Conservation (phyloP, 2,329 filamentous ascomycete species). For the Geosmithia putterillii region DNA sequence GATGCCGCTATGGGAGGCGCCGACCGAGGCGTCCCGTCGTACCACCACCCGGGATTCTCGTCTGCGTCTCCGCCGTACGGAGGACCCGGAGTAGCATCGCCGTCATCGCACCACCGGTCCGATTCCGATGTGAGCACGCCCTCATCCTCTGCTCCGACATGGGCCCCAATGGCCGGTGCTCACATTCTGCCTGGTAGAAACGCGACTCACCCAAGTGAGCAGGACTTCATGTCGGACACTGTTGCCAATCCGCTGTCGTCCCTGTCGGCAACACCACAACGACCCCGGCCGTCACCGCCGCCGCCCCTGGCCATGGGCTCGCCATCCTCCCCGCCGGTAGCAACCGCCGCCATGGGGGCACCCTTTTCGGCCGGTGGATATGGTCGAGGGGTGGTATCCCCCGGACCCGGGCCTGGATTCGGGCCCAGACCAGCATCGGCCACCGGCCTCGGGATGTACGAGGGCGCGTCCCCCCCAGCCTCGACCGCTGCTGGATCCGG, state of each 20-base stretch:
- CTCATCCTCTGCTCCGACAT: neutral
- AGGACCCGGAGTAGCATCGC: neutral
- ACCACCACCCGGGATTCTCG: neutral
- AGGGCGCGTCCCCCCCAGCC: no score
- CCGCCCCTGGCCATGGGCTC: no score
- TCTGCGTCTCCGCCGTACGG: neutral
- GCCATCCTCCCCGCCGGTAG: no score
- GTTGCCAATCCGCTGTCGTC: no score
- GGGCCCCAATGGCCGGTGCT: neutral
- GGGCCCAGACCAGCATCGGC: no score
- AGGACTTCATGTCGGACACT: constrained; percentile 20
- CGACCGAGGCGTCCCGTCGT: neutral
- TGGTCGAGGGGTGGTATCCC: no score
- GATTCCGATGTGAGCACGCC: neutral
- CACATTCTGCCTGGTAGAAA: neutral
- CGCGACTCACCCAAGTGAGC: constrained; percentile 19
- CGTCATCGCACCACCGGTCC: neutral
- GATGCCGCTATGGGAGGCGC: neutral
- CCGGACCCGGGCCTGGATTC: no score
- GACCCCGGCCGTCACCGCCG: no score
- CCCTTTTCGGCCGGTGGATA: no score
- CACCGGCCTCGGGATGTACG: no score
- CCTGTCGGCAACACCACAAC: no score
- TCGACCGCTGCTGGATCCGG: neutral
- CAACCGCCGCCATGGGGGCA: no score